Evolutionary conservation across 148 eudicot species (phyloP).

Genomic region (Camellia granthamiana): DNA sequence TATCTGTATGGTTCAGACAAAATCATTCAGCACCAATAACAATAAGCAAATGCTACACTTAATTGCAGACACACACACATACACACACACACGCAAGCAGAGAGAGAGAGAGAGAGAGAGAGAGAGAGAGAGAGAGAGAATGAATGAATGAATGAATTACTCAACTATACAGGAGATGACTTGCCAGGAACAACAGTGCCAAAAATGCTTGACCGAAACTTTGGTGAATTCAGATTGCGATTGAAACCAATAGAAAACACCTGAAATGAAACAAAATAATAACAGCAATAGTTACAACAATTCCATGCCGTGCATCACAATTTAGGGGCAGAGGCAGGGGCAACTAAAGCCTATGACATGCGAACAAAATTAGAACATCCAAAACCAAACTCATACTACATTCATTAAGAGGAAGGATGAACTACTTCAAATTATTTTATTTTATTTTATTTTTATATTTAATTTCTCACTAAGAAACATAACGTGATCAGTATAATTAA

Average conservation of each 20-base stretch:
- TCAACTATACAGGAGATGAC: too few relatives aligned
- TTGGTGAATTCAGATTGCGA: too few relatives aligned
- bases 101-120: too few relatives aligned
- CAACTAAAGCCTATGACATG: background rate
- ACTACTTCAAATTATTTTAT: background rate
- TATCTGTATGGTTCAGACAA: slow-evolving; percentile 28
- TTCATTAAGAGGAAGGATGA: too few relatives aligned
- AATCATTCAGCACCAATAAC: background rate
- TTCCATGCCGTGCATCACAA: background rate
- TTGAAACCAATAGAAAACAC: too few relatives aligned
- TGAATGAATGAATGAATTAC: too few relatives aligned
- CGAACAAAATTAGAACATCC: background rate
- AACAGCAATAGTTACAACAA: background rate
- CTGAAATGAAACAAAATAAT: background rate
- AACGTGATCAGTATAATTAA: background rate
- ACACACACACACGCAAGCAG: too few relatives aligned
- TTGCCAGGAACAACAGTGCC: too few relatives aligned
- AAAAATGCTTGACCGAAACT: too few relatives aligned
- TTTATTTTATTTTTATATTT: too few relatives aligned
- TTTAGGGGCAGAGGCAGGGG: background rate
- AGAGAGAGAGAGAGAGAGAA: background rate
- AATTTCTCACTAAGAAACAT: background rate
- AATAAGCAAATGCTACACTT: background rate
- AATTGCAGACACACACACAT: background rate
- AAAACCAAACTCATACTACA: too few relatives aligned